Percentiles rank a stretch among this genome's conserved stretches.
Conservation (phyloP, 2,329 filamentous ascomycete genomes). For the Phaeosphaeriaceae sp. region DNA sequence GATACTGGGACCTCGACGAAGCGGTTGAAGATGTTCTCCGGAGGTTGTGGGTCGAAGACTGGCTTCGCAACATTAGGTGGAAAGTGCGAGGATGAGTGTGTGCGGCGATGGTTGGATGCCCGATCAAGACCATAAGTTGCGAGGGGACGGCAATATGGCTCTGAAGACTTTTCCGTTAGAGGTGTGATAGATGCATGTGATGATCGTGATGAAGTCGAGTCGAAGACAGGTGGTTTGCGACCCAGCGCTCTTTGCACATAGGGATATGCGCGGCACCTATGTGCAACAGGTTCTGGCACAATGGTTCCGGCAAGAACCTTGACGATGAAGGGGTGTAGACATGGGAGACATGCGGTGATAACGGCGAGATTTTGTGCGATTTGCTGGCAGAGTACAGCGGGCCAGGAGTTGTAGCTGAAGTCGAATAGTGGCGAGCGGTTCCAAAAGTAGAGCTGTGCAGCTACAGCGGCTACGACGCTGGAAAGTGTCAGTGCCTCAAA, state of each 20-base stretch:
- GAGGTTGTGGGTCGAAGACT: slow-evolving; percentile 13
- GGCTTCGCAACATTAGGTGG: slow-evolving; percentile 25
- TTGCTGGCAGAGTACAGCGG: slow-evolving; percentile 29
- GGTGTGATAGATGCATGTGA: slow-evolving; percentile 5
- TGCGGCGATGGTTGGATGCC: slow-evolving; percentile 26
- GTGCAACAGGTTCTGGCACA: slow-evolving; percentile 18
- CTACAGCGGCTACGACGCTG: slow-evolving; percentile 33
- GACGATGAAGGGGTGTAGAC: slow-evolving; percentile 34
- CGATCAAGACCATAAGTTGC: slow-evolving; percentile 38
- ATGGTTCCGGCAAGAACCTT: slow-evolving; percentile 22
- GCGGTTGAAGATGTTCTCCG: slow-evolving; percentile 36
- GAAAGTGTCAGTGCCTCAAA: slow-evolving; percentile 8
- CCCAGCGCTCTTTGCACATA: slow-evolving; percentile 10
- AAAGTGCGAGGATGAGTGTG: slow-evolving; percentile 27
- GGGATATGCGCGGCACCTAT: slow-evolving; percentile 2
- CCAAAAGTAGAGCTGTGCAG: slow-evolving; percentile 31
- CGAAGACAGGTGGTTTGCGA: slow-evolving; percentile 7
- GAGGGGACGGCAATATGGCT: slow-evolving; percentile 34
- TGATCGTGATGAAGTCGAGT: slow-evolving; percentile 13
- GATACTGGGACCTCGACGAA: slow-evolving; percentile 25
- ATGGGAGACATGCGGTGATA: slow-evolving; percentile 38
- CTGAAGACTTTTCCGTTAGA: slow-evolving; percentile 3
- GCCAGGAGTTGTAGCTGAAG: slow-evolving; percentile 29
- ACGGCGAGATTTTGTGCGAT: slow-evolving; percentile 39
- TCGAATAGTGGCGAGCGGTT: slow-evolving; percentile 19